phyloP scores from a whole-genome alignment of 805 yeast species.

The Sporopachydermia lactativora region DNA sequence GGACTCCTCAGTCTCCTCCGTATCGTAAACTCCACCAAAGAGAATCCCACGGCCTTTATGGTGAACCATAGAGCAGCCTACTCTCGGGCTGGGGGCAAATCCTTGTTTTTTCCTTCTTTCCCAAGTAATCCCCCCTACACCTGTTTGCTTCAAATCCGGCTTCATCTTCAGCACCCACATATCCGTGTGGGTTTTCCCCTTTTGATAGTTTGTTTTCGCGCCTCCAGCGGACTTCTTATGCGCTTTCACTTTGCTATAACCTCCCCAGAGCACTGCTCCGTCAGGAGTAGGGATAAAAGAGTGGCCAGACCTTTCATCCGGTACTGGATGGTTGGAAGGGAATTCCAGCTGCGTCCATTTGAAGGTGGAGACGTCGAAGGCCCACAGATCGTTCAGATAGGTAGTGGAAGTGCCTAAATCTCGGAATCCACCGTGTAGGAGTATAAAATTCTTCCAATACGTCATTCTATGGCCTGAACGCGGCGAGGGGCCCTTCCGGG shows the following conservation, averaged over 20 bases:
- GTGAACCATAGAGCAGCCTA: conserved; percentile 81
- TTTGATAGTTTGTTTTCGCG: conserved; percentile 61
- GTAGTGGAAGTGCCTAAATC: conserved; percentile 79
- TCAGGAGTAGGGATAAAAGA: conserved; percentile 64
- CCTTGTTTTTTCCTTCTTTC: conserved; percentile 86
- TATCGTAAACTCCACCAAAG: conserved; percentile 94
- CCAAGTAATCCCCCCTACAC: conserved; percentile 56
- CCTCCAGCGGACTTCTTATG: neutral
- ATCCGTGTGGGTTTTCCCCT: conserved; percentile 81
- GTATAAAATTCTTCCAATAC: conserved; percentile 79
- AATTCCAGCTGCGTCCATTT: conserved; percentile 87
- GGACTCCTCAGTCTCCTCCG: conserved; percentile 89
- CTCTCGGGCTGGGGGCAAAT: conserved; percentile 82
- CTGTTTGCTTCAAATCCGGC: conserved; percentile 43
- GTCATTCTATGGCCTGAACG: conserved; percentile 89
- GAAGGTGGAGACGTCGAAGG: conserved; percentile 77
- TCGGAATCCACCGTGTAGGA: conserved; percentile 85
- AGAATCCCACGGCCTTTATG: conserved; percentile 87
- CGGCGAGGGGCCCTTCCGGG: conserved; percentile 62
- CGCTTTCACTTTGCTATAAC: conserved; percentile 87
- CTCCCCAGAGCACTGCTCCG: conserved; percentile 84
- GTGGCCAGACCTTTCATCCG: conserved; percentile 92
- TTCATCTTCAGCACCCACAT: conserved; percentile 84
- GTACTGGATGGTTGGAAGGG: conserved; percentile 65
- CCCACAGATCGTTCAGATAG: conserved; percentile 79